Conservation (phyloP, 345 rosid species). For the Physaria fendleri region DNA sequence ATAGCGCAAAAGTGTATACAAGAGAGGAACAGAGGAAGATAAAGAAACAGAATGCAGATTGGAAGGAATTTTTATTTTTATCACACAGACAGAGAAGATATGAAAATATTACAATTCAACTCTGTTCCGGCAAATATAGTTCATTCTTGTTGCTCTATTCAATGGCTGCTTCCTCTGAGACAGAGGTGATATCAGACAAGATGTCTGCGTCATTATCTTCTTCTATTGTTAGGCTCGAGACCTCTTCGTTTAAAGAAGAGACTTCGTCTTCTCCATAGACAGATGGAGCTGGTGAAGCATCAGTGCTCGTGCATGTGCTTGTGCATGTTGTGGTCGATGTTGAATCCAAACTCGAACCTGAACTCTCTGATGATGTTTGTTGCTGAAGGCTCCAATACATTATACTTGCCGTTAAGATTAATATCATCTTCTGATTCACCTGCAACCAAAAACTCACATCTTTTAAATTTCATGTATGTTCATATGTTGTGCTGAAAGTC, state of each 20-base stretch:
- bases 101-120: conserved; percentile 16
- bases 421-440: conserved; percentile 97
- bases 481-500: background rate
- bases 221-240: conserved; percentile 38
- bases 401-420: conserved; percentile 78
- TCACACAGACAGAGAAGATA: conserved; percentile 13
- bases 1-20: conserved; percentile 27
- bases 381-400: conserved; percentile 90
- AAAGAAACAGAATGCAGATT: conserved; percentile 32
- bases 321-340: conserved; percentile 36
- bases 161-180: conserved; percentile 39
- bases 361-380: conserved; percentile 40
- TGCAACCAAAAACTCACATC: conserved; percentile 25
- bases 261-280: conserved; percentile 68
- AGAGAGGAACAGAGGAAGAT: conserved; percentile 45
- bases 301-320: conserved; percentile 31
- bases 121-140: conserved; percentile 19
- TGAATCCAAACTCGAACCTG: conserved; percentile 33
- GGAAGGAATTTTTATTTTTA: conserved; percentile 36
- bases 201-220: conserved; percentile 26
- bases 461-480: background rate
- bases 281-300: conserved; percentile 71
- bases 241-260: conserved; percentile 58
- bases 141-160: conserved; percentile 14
- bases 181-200: conserved; percentile 48